Percentiles rank a stretch among this genome's conserved stretches.
Conservation (phyloP, 805 yeast species). For the Wickerhamiella nectarea region DNA sequence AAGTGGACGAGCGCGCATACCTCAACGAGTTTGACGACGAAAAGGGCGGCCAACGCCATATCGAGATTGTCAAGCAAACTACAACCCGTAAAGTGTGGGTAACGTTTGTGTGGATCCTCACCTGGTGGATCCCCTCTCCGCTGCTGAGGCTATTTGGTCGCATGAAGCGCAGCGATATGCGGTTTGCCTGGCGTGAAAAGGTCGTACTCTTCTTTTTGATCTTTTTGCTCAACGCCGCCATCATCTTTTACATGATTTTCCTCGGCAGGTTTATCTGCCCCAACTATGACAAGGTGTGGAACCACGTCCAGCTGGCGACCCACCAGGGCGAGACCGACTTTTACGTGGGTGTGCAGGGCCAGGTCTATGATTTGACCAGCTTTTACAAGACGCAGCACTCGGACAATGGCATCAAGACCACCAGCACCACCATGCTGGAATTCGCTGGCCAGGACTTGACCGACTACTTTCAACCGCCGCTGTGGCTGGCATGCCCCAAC, state of each 20-base stretch:
- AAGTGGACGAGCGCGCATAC: constrained; percentile 18
- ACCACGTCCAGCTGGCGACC: constrained; percentile 23
- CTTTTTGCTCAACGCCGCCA: constrained; percentile 26
- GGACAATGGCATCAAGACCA: constrained; percentile 27
- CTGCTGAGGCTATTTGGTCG: constrained; percentile 25
- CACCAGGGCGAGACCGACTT: constrained; percentile 28
- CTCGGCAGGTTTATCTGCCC: constrained; percentile 30
- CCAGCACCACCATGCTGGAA: constrained; percentile 24
- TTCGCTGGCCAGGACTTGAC: constrained; percentile 31
- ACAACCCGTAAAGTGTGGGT: constrained; percentile 27
- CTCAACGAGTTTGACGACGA: constrained; percentile 18
- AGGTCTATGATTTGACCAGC: constrained; percentile 30
- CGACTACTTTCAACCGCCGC: constrained; percentile 31
- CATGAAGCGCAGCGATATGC: constrained; percentile 30
- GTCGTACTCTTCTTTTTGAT: constrained; percentile 27
- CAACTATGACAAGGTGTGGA: constrained; percentile 31
- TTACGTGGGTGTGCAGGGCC: constrained; percentile 29
- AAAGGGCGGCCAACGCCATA: constrained; percentile 24
- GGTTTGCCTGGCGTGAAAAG: constrained; percentile 34
- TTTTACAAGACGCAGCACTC: constrained; percentile 31
- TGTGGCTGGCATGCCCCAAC: constrained; percentile 29
- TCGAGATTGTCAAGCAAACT: constrained; percentile 25
- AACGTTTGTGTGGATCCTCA: constrained; percentile 28
- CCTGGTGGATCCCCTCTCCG: constrained; percentile 32
- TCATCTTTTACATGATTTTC: constrained; percentile 32